Percentiles rank a stretch among this genome's conserved stretches.
phyloP scores from a whole-genome alignment of 208 protist species.

The Jaenimonas drosophilae region DNA sequence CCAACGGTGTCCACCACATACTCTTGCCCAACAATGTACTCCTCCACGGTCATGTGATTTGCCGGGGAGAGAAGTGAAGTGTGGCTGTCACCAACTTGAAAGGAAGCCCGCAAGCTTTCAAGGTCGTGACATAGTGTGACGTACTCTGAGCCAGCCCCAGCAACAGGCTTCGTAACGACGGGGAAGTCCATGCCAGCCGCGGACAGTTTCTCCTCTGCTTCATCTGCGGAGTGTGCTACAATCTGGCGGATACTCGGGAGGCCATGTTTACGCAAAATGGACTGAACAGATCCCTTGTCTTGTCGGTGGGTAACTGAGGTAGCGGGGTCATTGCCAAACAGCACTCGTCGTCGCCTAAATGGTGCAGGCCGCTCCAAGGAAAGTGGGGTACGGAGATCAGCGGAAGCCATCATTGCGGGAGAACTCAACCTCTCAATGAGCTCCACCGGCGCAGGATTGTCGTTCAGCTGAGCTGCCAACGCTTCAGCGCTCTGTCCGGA shows the following conservation, averaged over 20 bases:
- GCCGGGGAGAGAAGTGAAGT: constrained; percentile 47
- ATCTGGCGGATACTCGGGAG: constrained; percentile 54
- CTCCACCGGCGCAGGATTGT: neutral
- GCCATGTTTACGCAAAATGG: constrained; percentile 27
- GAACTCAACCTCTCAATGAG: neutral
- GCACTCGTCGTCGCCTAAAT: no score
- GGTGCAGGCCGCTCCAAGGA: no score
- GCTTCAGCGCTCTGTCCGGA: constrained; percentile 13
- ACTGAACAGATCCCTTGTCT: constrained; percentile 59
- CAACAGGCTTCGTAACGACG: constrained; percentile 79
- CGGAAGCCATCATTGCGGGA: neutral
- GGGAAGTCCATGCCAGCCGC: constrained; percentile 37
- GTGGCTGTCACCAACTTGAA: constrained; percentile 19
- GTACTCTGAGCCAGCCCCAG: constrained; percentile 68
- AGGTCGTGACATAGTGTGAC: constrained; percentile 65
- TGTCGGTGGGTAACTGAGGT: constrained; percentile 50
- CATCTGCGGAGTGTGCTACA: constrained; percentile 14
- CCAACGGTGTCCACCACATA: constrained; percentile 81
- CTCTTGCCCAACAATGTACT: constrained; percentile 82
- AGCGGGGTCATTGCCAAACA: constrained; percentile 43
- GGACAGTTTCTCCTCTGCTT: constrained; percentile 15
- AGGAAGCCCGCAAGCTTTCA: constrained; percentile 37
- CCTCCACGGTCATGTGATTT: constrained; percentile 49
- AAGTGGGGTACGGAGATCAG: no score
- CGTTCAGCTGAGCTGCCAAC: constrained; percentile 4